Conservation (phyloP, 768 basidiomycete species). For the Tremella fuciformis region DNA sequence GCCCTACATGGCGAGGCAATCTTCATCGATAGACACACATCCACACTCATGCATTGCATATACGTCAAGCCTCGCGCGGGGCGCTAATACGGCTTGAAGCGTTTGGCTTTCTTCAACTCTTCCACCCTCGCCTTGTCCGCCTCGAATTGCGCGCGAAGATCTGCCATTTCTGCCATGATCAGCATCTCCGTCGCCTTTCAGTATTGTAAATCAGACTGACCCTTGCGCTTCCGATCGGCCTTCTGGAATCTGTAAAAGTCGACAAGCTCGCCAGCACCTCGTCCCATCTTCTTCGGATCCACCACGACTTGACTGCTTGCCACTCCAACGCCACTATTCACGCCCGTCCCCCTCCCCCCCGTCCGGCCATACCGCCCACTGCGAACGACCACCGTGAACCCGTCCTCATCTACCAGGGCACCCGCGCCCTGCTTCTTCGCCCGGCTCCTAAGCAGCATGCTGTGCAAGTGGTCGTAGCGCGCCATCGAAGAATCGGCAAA, state of each 20-base stretch:
- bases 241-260: constrained; percentile 88
- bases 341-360: constrained; percentile 70
- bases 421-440: constrained; percentile 61
- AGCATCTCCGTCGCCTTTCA: not conserved
- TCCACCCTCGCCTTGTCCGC: constrained; percentile 82
- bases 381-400: constrained; percentile 89
- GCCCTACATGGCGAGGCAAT: constrained; percentile 31
- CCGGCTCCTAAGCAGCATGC: constrained; percentile 40
- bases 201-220: constrained; percentile 53
- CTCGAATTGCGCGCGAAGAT: constrained; percentile 75
- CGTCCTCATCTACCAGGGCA: constrained; percentile 88
- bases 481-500: constrained; percentile 78
- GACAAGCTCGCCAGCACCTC: constrained; percentile 53
- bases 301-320: constrained; percentile 58
- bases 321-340: constrained; percentile 69
- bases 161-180: constrained; percentile 56
- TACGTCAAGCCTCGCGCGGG: not conserved
- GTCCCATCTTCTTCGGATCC: constrained; percentile 61
- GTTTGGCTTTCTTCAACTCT: constrained; percentile 70
- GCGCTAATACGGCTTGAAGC: constrained; percentile 79
- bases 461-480: constrained; percentile 69
- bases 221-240: constrained; percentile 80
- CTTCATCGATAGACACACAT: constrained; percentile 29
- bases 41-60: constrained; percentile 11
- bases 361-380: constrained; percentile 87